phyloP scores from a whole-genome alignment of 2,329 filamentous ascomycete genomes.

The Diplodia scrobiculata region DNA sequence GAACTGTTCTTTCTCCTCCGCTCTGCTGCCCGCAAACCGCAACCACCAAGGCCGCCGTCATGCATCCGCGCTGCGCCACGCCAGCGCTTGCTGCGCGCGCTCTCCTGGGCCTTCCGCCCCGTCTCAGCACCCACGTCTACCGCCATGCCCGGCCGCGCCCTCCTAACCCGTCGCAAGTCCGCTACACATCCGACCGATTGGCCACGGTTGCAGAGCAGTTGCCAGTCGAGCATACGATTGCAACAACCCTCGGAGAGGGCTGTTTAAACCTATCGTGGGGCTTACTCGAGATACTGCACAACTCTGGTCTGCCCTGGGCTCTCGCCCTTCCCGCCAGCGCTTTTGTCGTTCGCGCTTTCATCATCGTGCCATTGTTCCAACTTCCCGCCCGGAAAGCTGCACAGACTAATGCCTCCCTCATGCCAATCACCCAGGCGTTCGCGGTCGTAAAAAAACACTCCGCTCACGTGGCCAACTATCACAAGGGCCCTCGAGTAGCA shows the following conservation, averaged over 20 bases:
- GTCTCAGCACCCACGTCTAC: constrained; percentile 42
- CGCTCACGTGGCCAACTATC: background rate
- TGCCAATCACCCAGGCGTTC: constrained; percentile 37
- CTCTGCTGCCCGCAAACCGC: background rate
- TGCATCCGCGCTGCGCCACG: constrained; percentile 35
- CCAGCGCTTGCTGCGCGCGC: constrained; percentile 36
- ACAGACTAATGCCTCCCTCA: constrained; percentile 48
- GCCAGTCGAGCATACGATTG: constrained; percentile 15
- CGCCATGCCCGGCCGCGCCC: constrained; percentile 36
- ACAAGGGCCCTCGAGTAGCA: background rate
- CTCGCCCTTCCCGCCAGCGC: constrained; percentile 59
- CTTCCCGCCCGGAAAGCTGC: constrained; percentile 47
- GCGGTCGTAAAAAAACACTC: background rate
- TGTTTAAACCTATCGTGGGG: background rate
- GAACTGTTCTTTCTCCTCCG: background rate
- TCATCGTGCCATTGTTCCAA: constrained; percentile 53
- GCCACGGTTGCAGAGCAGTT: constrained; percentile 36
- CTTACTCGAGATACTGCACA: constrained; percentile 54
- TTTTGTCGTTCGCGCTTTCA: constrained; percentile 51
- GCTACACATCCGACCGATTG: constrained; percentile 30
- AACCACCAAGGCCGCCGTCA: constrained; percentile 25
- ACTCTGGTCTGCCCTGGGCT: constrained; percentile 56
- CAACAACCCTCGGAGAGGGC: background rate
- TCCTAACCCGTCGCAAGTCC: constrained; percentile 39
- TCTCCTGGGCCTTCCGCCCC: constrained; percentile 31